Evolutionary conservation across 495 filamentous ascomycete species (phyloP), one percentile per base, ranked within the genome.

Genomic region (Talaromyces borbonicus): DNA sequence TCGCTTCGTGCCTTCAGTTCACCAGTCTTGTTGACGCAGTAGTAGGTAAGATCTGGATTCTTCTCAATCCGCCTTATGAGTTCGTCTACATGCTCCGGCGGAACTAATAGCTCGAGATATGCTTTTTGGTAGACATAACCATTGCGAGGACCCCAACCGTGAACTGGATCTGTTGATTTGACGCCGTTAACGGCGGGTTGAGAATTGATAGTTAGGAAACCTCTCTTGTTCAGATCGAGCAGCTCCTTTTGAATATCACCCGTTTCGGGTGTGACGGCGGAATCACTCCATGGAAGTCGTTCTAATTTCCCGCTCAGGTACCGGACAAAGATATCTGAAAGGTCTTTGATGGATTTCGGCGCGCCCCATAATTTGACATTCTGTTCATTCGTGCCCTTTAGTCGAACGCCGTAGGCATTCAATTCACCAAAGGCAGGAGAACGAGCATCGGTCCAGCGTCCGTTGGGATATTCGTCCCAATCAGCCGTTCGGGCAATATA

Each of bases 401-500:
- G 68, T 37, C 90, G 88, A 51, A 97, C 84, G 14, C 90, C 92
- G 58, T 99, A 99, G 23, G 86, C 79, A 66, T 99, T 93, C 30
- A 99, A 74, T 65, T 96, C 88, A 56, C 93, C 93, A 52, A 96
- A 99, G 16, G 93, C 93, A 48, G 93, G 93, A 23, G 93, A 97
- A 43, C 93, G 78, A 26, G 90, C 87, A 64, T 99, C 93, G 62
- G 93, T 94, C 93, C 93, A 99, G 62, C 93, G 85, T 27, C 93
- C 93, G 69, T 99, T 99, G 35, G 93, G 93, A 56, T 95, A 99
- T 58, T 99, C 93, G 53, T 99, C 93, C 93, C 93, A 99, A 52
- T 95, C 90, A 58, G 96, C 88, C 4, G 93, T 99, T 42, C 93
- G 86, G 27, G 82, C 80, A 23, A 99, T 80, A 55, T 99, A 99